A percentile compares a stretch with the other conserved stretches of the same genome.
These are phyloP conservation scores for Artemisia tridentata DNA, from an alignment of 129 eudicot genomes.

Conservation along the genomic window DNA sequence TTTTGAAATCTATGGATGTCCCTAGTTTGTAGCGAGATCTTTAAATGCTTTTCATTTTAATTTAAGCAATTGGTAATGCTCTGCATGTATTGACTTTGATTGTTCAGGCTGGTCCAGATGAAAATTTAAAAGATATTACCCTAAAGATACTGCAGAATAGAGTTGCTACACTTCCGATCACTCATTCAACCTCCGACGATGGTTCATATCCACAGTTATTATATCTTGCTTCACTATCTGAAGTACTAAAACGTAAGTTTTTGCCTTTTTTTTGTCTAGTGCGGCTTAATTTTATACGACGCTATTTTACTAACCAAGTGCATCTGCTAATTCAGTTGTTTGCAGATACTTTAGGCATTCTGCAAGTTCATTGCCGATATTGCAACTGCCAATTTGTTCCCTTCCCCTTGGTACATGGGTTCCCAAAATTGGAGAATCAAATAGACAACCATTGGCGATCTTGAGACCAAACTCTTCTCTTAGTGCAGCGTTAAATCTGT, in stretches of 20 bases:
- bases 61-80: neutral
- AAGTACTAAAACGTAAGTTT: conserved; percentile 62
- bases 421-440: conserved; percentile 82
- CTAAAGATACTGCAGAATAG: conserved; percentile 65
- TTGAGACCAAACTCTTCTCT: conserved; percentile 81
- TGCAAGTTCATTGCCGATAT: conserved; percentile 66
- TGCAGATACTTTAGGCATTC: conserved; percentile 83
- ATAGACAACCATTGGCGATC: conserved; percentile 64
- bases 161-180: conserved; percentile 72
- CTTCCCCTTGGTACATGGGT: conserved; percentile 91
- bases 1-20: conserved; percentile 11
- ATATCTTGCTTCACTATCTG: conserved; percentile 88
- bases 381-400: conserved; percentile 70
- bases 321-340: conserved; percentile 57
- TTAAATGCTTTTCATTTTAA: neutral
- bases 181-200: conserved; percentile 60
- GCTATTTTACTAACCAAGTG: conserved; percentile 20
- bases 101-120: conserved; percentile 80
- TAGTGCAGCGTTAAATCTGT: conserved; percentile 68
- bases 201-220: conserved; percentile 80
- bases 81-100: conserved; percentile 6
- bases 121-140: conserved; percentile 69
- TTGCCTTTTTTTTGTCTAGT: neutral
- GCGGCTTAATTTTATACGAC: neutral
- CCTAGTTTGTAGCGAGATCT: neutral